Evolutionary conservation across 1,284 basidiomycete genomes (phyloP), one percentile per base, ranked within the genome.

Genomic region (Thecaphora thlaspeos): DNA sequence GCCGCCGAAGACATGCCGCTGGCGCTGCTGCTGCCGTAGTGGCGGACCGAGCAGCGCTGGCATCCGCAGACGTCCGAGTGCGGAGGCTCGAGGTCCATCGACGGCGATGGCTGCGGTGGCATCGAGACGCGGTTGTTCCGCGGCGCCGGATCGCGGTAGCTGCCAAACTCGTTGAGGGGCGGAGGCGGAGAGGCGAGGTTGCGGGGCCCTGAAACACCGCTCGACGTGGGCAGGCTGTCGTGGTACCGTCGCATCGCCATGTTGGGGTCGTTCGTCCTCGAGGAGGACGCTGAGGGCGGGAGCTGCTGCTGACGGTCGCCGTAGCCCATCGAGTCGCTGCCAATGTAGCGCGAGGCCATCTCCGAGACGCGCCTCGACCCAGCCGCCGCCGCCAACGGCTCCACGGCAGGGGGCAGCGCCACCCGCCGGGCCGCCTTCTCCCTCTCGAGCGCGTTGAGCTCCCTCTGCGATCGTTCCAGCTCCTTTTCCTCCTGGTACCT

Each of bases 401-500:
- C 53, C 21, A 49, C 21, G 37, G 34, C 28, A 12, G 56, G 46
- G 32, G 62, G 55, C 55, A 67, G 62, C n/a, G 60, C 56, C 3
- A 48, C 46, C 19, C 64, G 30, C 7, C 64, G 46, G 1, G 55
- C 54, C 4, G 60, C 55, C 15, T 55, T 50, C 21, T 55, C 53
- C 56, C 58, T 61, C 21, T 62, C 56, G 21, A 62, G 56, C 26
- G 52, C 57, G 39, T 57, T 60, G 43, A 50, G 51, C 46, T 62
- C 54, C 30, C 59, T 49, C 42, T 62, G 54, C 49, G 63, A 56
- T 9, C 57, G 43, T 36, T 61, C 60, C 10, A 61, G 30, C 30
- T 64, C 65, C 55, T 73, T 74, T 34, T 73, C 71, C 5, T 53
- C 68, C 41, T 74, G 71, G 54, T 74, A 74, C 34, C 61, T 64